Conservation (phyloP, 2,329 filamentous ascomycete species). For the Aspergillus sp. region DNA sequence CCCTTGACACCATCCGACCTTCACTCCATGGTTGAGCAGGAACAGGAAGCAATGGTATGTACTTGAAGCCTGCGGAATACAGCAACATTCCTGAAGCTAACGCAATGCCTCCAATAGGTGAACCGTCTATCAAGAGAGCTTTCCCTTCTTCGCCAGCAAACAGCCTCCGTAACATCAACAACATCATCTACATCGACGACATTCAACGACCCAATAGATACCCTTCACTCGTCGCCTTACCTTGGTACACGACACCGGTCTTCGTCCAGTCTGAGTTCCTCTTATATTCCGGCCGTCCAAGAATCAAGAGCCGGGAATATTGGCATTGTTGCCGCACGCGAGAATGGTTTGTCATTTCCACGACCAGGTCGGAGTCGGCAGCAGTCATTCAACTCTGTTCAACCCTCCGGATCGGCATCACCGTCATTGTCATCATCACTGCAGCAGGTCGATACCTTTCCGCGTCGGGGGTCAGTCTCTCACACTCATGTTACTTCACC, state of each 20-base stretch:
- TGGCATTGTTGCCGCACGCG: conserved; percentile 40
- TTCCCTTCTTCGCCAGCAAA: conserved; percentile 67
- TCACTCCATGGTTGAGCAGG: conserved; percentile 83
- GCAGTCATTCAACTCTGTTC: conserved; percentile 35
- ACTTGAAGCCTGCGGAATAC: background rate
- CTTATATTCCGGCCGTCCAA: conserved; percentile 33
- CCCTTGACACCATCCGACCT: conserved; percentile 84
- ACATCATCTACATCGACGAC: conserved; percentile 50
- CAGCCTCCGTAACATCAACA: conserved; percentile 57
- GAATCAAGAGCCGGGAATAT: conserved; percentile 31
- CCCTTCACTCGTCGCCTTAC: conserved; percentile 35
- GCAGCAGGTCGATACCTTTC: conserved; percentile 23
- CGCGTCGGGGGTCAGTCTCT: conserved; percentile 25
- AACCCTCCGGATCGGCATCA: conserved; percentile 24
- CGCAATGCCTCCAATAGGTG: conserved; percentile 49
- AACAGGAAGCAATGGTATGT: conserved; percentile 85
- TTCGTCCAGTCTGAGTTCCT: conserved; percentile 47
- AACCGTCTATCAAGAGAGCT: conserved; percentile 90
- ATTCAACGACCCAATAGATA: conserved; percentile 43
- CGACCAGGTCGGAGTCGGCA: conserved; percentile 36
- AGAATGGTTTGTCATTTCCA: conserved; percentile 21
- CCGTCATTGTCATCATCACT: conserved; percentile 25
- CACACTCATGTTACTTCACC: conserved; percentile 23
- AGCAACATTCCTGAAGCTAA: background rate
- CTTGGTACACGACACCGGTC: conserved; percentile 49